These are phyloP conservation scores for Vigna radiata DNA, from an alignment of 306 rosid genomes.

Conservation along the genomic window DNA sequence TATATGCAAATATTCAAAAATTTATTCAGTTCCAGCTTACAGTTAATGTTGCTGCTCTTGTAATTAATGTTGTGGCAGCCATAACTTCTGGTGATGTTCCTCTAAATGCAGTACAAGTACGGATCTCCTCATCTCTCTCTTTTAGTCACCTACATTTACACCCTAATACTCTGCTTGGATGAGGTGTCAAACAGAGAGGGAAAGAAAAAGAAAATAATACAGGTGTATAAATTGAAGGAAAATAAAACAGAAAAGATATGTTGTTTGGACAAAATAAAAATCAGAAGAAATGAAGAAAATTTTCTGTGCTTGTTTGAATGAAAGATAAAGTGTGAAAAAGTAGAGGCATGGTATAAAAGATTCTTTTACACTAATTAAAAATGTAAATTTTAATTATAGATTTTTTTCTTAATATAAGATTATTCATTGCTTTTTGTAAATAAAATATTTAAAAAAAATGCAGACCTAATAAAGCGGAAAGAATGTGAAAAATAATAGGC, in stretches of 20 bases:
- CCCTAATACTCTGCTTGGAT: conserved; percentile 10
- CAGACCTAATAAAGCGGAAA: conserved; percentile 18
- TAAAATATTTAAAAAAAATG: no score
- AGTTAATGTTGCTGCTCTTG: conserved; percentile 96
- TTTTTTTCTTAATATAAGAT: background rate
- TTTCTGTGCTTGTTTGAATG: background rate
- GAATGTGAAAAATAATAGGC: conserved; percentile 18
- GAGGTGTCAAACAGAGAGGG: background rate
- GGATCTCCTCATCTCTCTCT: conserved; percentile 29
- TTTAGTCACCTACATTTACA: conserved; percentile 24
- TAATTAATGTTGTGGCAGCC: conserved; percentile 95
- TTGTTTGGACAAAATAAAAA: background rate
- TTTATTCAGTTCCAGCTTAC: conserved; percentile 98
- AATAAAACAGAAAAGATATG: background rate
- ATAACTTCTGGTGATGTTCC: conserved; percentile 84
- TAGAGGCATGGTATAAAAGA: background rate
- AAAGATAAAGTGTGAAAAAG: background rate
- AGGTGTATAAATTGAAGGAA: background rate
- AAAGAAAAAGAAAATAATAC: background rate
- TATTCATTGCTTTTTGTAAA: background rate
- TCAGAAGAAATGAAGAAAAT: background rate
- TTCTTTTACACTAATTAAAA: background rate
- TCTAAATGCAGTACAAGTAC: conserved; percentile 90
- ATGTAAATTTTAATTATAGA: background rate
- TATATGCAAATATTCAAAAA: conserved; percentile 96